Evolutionary conservation across 768 basidiomycete species (phyloP).

Genomic region (Mycena alexandri): DNA sequence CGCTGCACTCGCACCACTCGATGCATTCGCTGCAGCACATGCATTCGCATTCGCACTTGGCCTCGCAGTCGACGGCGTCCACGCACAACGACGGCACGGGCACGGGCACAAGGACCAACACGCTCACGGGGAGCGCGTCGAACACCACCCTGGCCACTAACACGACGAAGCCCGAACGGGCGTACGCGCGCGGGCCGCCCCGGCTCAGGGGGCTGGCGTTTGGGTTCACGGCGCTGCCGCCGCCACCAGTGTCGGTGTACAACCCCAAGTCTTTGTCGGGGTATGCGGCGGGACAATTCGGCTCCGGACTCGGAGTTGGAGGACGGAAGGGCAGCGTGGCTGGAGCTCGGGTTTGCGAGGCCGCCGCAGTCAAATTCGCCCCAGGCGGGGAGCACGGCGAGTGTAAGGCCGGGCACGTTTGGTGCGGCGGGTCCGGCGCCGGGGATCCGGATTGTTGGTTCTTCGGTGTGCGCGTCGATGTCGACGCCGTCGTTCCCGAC

Average conservation of each 20-base stretch:
- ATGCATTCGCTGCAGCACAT: conserved; percentile 2
- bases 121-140: conserved; percentile 29
- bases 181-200: conserved; percentile 30
- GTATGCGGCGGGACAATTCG: neutral
- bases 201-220: conserved; percentile 12
- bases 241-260: too few species aligned
- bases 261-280: too few species aligned
- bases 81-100: neutral
- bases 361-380: conserved; percentile 27
- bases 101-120: neutral
- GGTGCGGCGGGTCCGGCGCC: conserved; percentile 19
- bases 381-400: conserved; percentile 28
- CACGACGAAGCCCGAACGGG: conserved; percentile 26
- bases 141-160: conserved; percentile 21
- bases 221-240: neutral
- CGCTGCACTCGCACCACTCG: neutral
- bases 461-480: neutral
- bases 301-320: too few species aligned
- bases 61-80: neutral
- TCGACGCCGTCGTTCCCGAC: too few species aligned
- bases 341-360: conserved; percentile 34
- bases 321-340: conserved; percentile 1
- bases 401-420: neutral
- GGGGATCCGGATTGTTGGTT: conserved; percentile 29
- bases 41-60: neutral